Evolutionary conservation across 495 filamentous ascomycete species (phyloP), one percentile per base, ranked within the genome.

Genomic region (Aspergillus olivimuriae): DNA sequence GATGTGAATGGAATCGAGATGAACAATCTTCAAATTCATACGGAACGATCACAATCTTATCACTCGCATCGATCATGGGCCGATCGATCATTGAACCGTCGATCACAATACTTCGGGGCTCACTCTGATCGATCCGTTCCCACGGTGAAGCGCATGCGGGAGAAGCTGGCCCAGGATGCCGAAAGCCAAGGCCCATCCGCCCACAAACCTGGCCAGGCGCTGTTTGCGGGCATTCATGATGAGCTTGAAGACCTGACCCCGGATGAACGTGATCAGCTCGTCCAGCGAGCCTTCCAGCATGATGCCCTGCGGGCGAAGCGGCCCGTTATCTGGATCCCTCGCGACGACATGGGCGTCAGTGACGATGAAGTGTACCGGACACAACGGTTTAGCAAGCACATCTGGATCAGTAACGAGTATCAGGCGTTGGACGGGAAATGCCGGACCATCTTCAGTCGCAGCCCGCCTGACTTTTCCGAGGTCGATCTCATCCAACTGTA

Each of bases 361-460:
- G 89, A 95, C 55, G 94, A 98, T 52, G 92, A 97, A 63, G 78
- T 98, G 15, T 73, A 67, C 55, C 69, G 87, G 34, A 95, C 89
- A 12, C 72, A 80, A 46, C 74, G 76, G 48, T 87, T 87, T 55
- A 88, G 81, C 48, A 75, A 82, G 52, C 80, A 88, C 55, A 82
- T 98, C 41, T 96, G 91, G 87, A 86, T 96, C 56, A 90, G 83
- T 54, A 98, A 96, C 63, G 83, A 92, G 62, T 87, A 86, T 46
- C 84, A 89, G 28, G 86, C 86, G 16, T 68, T 97, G 48, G 88
- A 95, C 66, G 81, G 80, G 41, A 90, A 86, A 63, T 80, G 76
- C 31, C 77, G 84, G 39, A 88, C 94, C n/a, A 77, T 94, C 33
- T 98, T 94, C 66, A 80, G 83, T 56, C 76, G 82, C 51, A 84